Base-by-base conservation (phyloP, 179 eudicot species). In the Patellifolia procumbens region DNA sequence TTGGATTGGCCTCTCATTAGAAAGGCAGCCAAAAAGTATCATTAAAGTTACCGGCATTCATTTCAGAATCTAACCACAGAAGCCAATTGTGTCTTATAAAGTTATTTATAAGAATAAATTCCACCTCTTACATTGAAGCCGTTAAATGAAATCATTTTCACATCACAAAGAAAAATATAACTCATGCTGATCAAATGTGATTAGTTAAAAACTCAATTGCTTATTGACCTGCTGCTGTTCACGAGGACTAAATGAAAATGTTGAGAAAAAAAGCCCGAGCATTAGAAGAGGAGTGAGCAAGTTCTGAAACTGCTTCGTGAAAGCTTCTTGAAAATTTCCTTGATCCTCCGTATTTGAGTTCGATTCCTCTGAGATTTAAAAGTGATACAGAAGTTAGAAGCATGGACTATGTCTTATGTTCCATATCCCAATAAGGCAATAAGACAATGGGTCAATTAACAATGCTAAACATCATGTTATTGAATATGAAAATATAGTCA, bases 171-270 rank as follows among this genome's bases (percentile, higher is more conserved):
- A 39, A 48, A 53, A 64, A 28, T 20, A 13, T 51, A 55, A 48
- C 15, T 31, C 2, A 4, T 75, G 20, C 68, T 15, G 34, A 60
- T 73, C 31, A 66, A 13, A 45, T 10, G 63, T 1, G 22, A n/a
- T 28, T 2, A 24, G 4, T 26, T 11, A 6, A 19, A 70, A 26
- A 49, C 24, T 60, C 55, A 4, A 7, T 35, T 34, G 31, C 48
- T 12, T 48, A 29, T 24, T 63, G 65, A 92, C 97, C 93, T 92
- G 93, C 69, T 91, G 83, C 79, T 91, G 86, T 55, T 91, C 97
- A 64, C 80, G 74, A 34, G 91, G 53, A 68, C 86, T 87, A 76
- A 88, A 82, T 74, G 90, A 75, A 52, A 90, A 76, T 37, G 92
- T 78, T 39, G 89, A 91, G 74, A 91, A 81, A 65, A 92, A 70